phyloP scores from a whole-genome alignment of 202 grass and related monocot genomes.

The Cymbopogon flexuosus region DNA sequence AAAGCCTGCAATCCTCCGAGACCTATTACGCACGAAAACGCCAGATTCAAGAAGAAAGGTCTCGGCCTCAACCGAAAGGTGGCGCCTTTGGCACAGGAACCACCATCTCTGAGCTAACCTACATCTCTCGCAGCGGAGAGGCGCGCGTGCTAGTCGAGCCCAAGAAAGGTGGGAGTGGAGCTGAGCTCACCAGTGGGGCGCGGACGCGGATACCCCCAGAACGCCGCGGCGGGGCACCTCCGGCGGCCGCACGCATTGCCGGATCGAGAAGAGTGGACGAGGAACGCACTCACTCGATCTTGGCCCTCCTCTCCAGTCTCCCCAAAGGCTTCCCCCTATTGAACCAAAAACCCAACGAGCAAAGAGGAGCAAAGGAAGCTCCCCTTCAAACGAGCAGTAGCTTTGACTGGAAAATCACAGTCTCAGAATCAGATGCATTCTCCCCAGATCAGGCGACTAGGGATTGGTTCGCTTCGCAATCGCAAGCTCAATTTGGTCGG shows the following conservation, averaged over 20 bases:
- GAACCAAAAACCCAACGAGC: not conserved
- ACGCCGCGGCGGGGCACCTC: not conserved
- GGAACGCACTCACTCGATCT: not conserved
- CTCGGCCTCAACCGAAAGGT: not conserved
- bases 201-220: constrained; percentile 26
- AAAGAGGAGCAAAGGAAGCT: not conserved
- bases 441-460: not conserved
- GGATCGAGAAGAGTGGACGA: constrained; percentile 9
- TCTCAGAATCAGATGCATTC: not conserved
- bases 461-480: not conserved
- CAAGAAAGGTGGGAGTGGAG: not conserved
- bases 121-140: not conserved
- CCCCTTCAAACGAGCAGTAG: not conserved
- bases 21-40: not conserved
- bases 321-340: not conserved
- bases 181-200: constrained; percentile 31
- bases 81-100: constrained; percentile 20
- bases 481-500: not conserved
- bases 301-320: not conserved
- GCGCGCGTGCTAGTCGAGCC: not conserved
- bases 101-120: not conserved
- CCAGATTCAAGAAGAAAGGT: constrained; percentile 13
- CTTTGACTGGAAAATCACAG: not conserved
- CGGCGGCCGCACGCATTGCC: constrained; percentile 17
- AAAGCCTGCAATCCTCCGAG: not conserved